Evolutionary conservation across 225 moss, liverwort and hornwort species (phyloP), one percentile per base, ranked within the genome.

Genomic region (Marchantia paleacea): DNA sequence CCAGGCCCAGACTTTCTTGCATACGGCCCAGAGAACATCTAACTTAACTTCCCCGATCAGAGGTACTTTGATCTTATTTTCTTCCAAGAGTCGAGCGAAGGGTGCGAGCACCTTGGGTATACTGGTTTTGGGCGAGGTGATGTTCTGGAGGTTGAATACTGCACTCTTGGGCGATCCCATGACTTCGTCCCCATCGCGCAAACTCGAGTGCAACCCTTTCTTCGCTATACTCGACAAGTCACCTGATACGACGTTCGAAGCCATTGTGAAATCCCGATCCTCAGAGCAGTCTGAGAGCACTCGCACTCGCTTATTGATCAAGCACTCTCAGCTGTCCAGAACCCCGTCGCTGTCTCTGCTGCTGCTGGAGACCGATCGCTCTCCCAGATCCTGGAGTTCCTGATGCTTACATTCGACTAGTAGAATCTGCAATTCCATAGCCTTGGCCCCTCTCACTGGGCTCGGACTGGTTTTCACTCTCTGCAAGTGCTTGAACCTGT

Each of bases 41-140:
- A 91, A 89, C 85, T 89, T 89, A 49, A 94, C 91, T 72, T 91
- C 83, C 58, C 96, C 96, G 25, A 97, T 82, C 84, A 93, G 8
- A 11, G 92, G 94, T n/a, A 97, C 78, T 25, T 19, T 86, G 75
- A 96, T 85, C 16, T 89, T 89, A 2, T 93, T 90, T 51, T 83
- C 66, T 81, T 89, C 63, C 91, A 91, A 47, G 76, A 68, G 72
- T 92, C 91, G 10, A 90, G 91, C 3, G n/a, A 90, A 87, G 0
- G 91, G 89, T 0, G 88, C 75, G 39, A 94, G 82, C 11, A 90
- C 78, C 15, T 80, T 90, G 11, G 65, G 73, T 0, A 82, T 4
- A 26, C 79, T 80, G 19, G 86, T 68, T 47, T 50, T 84, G 39
- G 80, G 16, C 20, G 82, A 80, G 1, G 58, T 53, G 30, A 79